Base-by-base conservation (phyloP, 371 early-diverging fungal genomes). In the Mortierella sp. region DNA sequence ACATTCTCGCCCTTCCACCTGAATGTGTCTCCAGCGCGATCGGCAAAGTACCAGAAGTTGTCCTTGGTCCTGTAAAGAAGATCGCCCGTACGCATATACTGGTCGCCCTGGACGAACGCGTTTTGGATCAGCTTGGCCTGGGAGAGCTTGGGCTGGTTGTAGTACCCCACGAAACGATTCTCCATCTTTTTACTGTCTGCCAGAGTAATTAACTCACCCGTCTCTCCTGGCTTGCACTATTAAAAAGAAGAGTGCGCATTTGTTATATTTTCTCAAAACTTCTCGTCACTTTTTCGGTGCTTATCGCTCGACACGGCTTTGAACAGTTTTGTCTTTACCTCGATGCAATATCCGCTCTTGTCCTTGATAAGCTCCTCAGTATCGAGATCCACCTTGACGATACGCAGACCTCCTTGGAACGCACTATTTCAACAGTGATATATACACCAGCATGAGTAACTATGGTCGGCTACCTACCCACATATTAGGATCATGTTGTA, bases 1-100 rank as follows among this genome's bases (percentile, higher is more conserved):
- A 94, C 94, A 74, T 94, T 94, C 78, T 94, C 94, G 5, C 78
- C 88, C 71, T 94, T 92, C 94, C 94, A 94, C 1, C 95, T 87
- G 82, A 93, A 95, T 0, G 95, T 93, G 61, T 96, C 95, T 24
- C 95, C 95, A 26, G 92, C 84, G 26, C 95, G 92, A 72, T 95
- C 95, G 6, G 92, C 91, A 88, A 96, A 95, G 82, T 91, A 94
- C 82, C 90, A 93, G 72, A 75, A 81, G 10, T 78, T 54, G 13
- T 93, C 94, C 37, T 91, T 87, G 24, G 73, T 78, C 53, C 82
- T 82, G 44, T 86, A 90, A 19, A 95, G 79, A 13, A 95, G 77
- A 82, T 96, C 96, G 5, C 95, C 96, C 40, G 93, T 90, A 24
- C 94, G 88, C 80, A 92, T 93, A 77, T 91, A 94, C 19, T 77